Evolutionary conservation across 2,329 filamentous ascomycete species (phyloP).

Genomic region (Ceratocystis cubensis): DNA sequence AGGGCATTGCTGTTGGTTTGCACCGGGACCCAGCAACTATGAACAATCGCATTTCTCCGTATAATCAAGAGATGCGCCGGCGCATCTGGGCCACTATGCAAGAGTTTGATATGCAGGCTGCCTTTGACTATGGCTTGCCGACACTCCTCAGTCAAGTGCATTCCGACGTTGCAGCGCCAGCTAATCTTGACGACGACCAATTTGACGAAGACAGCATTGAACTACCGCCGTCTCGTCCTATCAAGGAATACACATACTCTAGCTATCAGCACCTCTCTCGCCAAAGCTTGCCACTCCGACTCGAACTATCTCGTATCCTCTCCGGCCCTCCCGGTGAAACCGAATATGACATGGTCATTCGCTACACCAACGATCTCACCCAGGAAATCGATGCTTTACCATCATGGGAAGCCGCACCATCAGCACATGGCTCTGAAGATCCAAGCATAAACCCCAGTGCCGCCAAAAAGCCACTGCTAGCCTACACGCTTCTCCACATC

Average conservation of each 20-base stretch:
- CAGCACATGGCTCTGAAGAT: neutral
- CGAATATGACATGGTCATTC: slow-evolving; percentile 50
- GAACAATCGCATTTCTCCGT: slow-evolving; percentile 42
- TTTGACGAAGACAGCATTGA: slow-evolving; percentile 42
- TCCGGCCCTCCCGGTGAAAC: slow-evolving; percentile 43
- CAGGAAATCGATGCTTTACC: slow-evolving; percentile 49
- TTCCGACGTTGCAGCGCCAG: slow-evolving; percentile 42
- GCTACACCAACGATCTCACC: slow-evolving; percentile 48
- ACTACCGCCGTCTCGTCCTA: slow-evolving; percentile 40
- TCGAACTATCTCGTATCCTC: slow-evolving; percentile 45
- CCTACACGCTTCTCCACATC: slow-evolving; percentile 48
- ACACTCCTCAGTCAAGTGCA: slow-evolving; percentile 45
- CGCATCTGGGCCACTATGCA: slow-evolving; percentile 50
- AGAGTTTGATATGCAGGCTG: slow-evolving; percentile 50
- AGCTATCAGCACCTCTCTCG: slow-evolving; percentile 47
- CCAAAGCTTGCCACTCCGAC: slow-evolving; percentile 42
- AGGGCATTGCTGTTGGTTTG: slow-evolving; percentile 46
- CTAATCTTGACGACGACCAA: slow-evolving; percentile 46
- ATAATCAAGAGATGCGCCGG: slow-evolving; percentile 50
- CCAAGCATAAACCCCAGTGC: slow-evolving; percentile 23
- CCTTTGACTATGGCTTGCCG: slow-evolving; percentile 48
- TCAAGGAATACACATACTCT: slow-evolving; percentile 44
- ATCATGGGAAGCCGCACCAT: slow-evolving; percentile 36
- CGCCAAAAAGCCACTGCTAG: slow-evolving; percentile 44
- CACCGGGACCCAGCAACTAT: slow-evolving; percentile 48